These are phyloP conservation scores for Annulohypoxylon bovei DNA, from an alignment of 495 filamentous ascomycete species.

Conservation along the genomic window DNA sequence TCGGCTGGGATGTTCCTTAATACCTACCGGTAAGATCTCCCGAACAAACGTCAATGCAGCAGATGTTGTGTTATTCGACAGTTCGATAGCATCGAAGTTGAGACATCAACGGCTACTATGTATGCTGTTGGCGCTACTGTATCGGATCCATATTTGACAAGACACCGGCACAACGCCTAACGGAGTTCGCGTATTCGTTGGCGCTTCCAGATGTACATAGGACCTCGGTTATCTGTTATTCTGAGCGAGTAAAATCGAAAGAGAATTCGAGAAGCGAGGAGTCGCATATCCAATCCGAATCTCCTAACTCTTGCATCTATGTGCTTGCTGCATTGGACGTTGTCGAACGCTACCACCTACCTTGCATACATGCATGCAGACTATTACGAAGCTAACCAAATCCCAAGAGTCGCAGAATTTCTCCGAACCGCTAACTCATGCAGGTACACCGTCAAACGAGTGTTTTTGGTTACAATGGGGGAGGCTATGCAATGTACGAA, in stretches of 20 bases:
- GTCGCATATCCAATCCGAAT: constrained; percentile 16
- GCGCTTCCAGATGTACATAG: constrained; percentile 15
- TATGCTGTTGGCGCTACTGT: not conserved
- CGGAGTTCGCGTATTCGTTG: constrained; percentile 15
- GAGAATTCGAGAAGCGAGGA: constrained; percentile 4
- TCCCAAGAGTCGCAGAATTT: constrained; percentile 33
- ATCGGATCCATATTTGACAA: constrained; percentile 5
- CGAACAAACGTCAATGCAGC: constrained; percentile 15
- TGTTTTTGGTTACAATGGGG: constrained; percentile 13
- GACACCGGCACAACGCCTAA: not conserved
- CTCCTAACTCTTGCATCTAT: constrained; percentile 33
- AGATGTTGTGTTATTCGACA: constrained; percentile 1
- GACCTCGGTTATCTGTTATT: not conserved
- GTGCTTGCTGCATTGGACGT: constrained; percentile 34
- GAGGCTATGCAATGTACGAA: constrained; percentile 13
- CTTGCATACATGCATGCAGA: constrained; percentile 17
- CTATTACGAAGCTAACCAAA: constrained; percentile 25
- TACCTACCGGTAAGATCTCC: constrained; percentile 29
- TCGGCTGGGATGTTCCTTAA: constrained; percentile 33
- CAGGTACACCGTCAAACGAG: constrained; percentile 24
- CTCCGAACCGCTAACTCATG: constrained; percentile 35
- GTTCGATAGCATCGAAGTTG: not conserved
- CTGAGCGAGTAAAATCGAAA: not conserved
- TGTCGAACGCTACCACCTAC: constrained; percentile 29
- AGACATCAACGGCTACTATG: not conserved